Base-by-base conservation (phyloP, 768 basidiomycete genomes). In the Fibroporia radiculosa region DNA sequence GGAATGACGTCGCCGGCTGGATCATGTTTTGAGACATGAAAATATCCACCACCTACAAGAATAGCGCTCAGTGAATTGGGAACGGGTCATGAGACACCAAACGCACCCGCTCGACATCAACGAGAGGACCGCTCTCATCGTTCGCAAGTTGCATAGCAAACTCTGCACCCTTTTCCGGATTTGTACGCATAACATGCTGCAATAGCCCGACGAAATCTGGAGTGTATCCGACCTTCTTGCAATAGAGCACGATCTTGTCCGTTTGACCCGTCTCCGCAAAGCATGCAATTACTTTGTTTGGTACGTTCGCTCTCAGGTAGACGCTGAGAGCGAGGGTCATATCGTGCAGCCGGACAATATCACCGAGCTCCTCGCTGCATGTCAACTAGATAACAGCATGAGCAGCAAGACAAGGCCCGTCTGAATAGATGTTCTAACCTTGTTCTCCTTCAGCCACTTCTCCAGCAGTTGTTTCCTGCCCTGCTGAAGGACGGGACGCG, bases 11-110 rank as follows among this genome's bases (percentile, higher is more conserved):
- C 4, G 96, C 96, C 16, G 93, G 95, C 64, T 98, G 96, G 47
- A 98, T 93, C 92, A 98, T 91, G 68, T 97, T 98, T 62, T 96
- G 93, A 0, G 87, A 86, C 92, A 97, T 96, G 73, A 99, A 98
- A 56, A 98, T 96, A 58, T 99, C 96, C 48, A 97, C 93, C 44
- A 97, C 88, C 82, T 86, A 44, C 40, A n/a, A n/a, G n/a, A n/a
- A 20, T 11, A 44, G 3, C 13, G 25, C 41, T 36, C 42, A 34
- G 36, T 23, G 33, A 35, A n/a, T n/a, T n/a, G n/a, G n/a, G 18
- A 2, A 20, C 4, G 4, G 31, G 13, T 23, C 27, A 6, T 3
- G 13, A 35, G 34, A 32, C 19, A 19, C 18, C 6, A 19, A 32
- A 65, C 78, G 48, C 56, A 84, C 93, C 42, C 93, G 73, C 63